phyloP scores from a whole-genome alignment of 192 early-diverging fungal species.

The Backusella liffmaniae region DNA sequence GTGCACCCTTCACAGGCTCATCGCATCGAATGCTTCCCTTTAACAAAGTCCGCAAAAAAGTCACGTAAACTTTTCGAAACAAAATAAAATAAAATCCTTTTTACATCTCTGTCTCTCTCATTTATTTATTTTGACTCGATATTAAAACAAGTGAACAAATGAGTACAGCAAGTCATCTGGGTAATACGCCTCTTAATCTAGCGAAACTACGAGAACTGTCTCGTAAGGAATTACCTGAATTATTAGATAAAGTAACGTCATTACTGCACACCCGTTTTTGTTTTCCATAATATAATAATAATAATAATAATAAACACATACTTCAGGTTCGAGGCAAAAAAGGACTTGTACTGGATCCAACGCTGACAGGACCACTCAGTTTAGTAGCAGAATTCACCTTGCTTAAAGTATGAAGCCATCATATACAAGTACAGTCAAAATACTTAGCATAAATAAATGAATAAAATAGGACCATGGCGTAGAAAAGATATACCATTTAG shows the following conservation, averaged over 20 bases:
- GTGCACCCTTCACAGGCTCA: constrained; percentile 45
- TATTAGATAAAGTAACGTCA: constrained; percentile 70
- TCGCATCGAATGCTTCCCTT: constrained; percentile 59
- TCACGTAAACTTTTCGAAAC: neutral
- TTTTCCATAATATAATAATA: neutral
- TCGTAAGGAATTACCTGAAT: constrained; percentile 60
- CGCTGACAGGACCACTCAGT: constrained; percentile 81
- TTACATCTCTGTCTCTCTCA: neutral
- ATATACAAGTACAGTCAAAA: neutral
- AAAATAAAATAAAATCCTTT: neutral
- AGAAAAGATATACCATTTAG: constrained; percentile 88
- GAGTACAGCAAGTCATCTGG: constrained; percentile 42
- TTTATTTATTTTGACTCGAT: neutral
- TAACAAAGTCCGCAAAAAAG: neutral
- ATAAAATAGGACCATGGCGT: constrained; percentile 85
- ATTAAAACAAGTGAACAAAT: constrained; percentile 9
- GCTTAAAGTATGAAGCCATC: constrained; percentile 58
- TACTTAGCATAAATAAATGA: neutral
- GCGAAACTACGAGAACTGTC: constrained; percentile 59
- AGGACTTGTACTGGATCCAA: constrained; percentile 84
- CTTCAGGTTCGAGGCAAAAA: constrained; percentile 84
- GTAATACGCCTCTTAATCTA: constrained; percentile 51
- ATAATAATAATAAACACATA: neutral
- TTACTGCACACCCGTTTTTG: neutral
- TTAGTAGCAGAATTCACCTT: constrained; percentile 85